Evolutionary conservation across 306 rosid species (phyloP).

Genomic region (Cicer chorassanicum): DNA sequence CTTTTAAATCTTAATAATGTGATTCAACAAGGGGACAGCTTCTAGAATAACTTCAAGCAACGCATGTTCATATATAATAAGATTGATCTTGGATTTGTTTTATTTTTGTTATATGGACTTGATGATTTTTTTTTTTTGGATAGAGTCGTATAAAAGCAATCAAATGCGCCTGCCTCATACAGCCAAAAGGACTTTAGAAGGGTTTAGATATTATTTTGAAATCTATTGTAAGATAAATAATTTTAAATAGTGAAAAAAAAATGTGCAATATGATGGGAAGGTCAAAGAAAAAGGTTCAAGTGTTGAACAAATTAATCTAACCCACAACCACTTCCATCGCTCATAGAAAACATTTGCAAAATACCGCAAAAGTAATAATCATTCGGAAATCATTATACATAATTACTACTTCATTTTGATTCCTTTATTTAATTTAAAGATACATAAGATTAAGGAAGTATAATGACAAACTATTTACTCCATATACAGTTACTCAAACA

Average conservation of each 20-base stretch:
- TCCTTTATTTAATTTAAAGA: too few relatives aligned
- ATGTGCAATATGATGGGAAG: neutral
- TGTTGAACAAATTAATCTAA: conserved; percentile 70
- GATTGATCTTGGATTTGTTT: neutral
- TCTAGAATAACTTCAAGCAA: conserved; percentile 49
- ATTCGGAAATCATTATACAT: conserved; percentile 42
- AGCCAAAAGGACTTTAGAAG: conserved; percentile 16
- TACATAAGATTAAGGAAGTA: too few relatives aligned
- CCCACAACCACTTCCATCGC: conserved; percentile 53
- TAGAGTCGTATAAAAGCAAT: conserved; percentile 20
- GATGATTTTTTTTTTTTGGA: neutral
- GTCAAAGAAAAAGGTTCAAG: conserved; percentile 67
- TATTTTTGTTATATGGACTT: neutral
- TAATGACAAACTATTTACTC: too few relatives aligned
- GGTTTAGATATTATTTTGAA: conserved; percentile 14
- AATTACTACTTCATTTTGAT: too few relatives aligned
- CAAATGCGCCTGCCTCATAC: conserved; percentile 16
- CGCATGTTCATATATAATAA: neutral
- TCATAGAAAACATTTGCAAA: conserved; percentile 44
- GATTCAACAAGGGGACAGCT: conserved; percentile 46
- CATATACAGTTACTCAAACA: too few relatives aligned
- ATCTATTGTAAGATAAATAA: neutral
- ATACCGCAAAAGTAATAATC: conserved; percentile 9
- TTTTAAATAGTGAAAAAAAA: neutral
- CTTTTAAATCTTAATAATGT: conserved; percentile 38